These are phyloP conservation scores for Diplodia sapinea DNA, from an alignment of 2,329 filamentous ascomycete genomes.

Conservation along the genomic window DNA sequence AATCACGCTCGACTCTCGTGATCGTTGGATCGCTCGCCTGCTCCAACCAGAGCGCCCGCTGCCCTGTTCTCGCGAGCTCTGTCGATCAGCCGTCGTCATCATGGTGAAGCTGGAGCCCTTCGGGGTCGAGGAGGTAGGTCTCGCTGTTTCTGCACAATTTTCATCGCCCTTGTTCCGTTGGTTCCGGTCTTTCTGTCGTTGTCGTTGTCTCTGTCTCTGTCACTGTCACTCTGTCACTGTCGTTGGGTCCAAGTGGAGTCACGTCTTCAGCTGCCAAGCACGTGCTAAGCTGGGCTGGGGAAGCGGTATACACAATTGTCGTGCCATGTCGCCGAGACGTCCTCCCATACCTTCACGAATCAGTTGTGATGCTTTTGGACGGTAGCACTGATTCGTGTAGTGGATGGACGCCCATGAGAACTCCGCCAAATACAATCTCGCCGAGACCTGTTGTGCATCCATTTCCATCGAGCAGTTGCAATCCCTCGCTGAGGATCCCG, in stretches of 20 bases:
- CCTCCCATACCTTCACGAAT: background rate
- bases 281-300: background rate
- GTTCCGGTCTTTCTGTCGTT: slow-evolving; percentile 3
- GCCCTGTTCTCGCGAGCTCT: slow-evolving; percentile 22
- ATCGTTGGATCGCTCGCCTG: slow-evolving; percentile 21
- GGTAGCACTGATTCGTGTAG: slow-evolving; percentile 41
- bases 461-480: slow-evolving; percentile 63
- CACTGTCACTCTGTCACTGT: background rate
- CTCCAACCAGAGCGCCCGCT: slow-evolving; percentile 22
- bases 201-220: too few relatives aligned
- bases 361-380: background rate
- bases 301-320: background rate
- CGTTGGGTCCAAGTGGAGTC: slow-evolving; percentile 22
- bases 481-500: slow-evolving; percentile 59
- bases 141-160: background rate
- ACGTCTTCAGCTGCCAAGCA: slow-evolving; percentile 18
- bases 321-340: background rate
- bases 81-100: slow-evolving; percentile 33
- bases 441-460: slow-evolving; percentile 79
- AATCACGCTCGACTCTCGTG: slow-evolving; percentile 6
- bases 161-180: background rate
- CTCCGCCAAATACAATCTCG: slow-evolving; percentile 68
- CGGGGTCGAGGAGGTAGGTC: slow-evolving; percentile 27
- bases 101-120: slow-evolving; percentile 25
- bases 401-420: slow-evolving; percentile 64